Evolutionary conservation across 148 eudicot species (phyloP).

Genomic region (Vaccinium myrtillus): DNA sequence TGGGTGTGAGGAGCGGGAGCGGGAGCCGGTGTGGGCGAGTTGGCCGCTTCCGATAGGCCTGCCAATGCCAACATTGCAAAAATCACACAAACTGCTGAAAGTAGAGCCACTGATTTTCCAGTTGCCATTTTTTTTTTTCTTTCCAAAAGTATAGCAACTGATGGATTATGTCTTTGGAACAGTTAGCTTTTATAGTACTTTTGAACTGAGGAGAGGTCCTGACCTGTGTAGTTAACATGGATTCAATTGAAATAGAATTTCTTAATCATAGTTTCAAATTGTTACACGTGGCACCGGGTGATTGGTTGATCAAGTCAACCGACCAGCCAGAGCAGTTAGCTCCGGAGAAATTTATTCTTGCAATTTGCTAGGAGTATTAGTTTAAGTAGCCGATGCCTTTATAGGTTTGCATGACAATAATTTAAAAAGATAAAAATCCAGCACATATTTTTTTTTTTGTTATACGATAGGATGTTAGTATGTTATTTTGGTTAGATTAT

Average conservation of each 20-base stretch:
- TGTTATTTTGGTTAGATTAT: too few species aligned
- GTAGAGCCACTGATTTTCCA: background rate
- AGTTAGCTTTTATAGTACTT: background rate
- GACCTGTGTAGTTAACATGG: conserved; percentile 1
- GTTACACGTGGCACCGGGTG: conserved; percentile 1
- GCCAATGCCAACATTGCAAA: conserved; percentile 14
- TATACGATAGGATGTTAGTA: too few species aligned
- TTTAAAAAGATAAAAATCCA: background rate
- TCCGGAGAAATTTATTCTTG: background rate
- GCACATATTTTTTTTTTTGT: too few species aligned
- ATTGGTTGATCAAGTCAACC: conserved; percentile 9
- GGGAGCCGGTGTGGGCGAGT: conserved; percentile 9
- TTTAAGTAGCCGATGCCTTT: background rate
- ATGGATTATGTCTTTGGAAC: background rate
- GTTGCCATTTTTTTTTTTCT: background rate
- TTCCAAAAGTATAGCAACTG: background rate
- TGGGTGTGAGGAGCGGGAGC: background rate
- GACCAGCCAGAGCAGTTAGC: conserved; percentile 11
- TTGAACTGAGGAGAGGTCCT: background rate
- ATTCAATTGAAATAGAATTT: background rate
- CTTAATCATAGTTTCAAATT: background rate
- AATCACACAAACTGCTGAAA: conserved; percentile 9
- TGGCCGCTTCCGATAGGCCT: conserved; percentile 3
- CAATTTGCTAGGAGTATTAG: background rate
- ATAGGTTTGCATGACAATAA: background rate